Percentiles rank a stretch among this genome's conserved stretches.
Evolutionary conservation across 768 basidiomycete species (phyloP).

Genomic region (Tricholoma flavovirens): DNA sequence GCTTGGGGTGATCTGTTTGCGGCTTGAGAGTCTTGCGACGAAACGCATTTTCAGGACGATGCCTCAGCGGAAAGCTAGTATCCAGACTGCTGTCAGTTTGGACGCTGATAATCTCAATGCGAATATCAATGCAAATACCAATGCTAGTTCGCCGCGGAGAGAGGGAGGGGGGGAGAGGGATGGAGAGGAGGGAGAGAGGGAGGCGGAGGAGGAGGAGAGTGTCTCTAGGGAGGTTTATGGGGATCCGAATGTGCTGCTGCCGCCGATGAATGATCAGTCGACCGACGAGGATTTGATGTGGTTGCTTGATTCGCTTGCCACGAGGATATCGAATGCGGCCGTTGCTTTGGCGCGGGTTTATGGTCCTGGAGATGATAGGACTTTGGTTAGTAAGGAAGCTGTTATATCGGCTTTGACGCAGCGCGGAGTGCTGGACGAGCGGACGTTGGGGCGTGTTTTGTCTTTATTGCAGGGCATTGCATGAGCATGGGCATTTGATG

Average conservation of each 20-base stretch:
- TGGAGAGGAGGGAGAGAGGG: too few relatives aligned
- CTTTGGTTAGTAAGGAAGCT: conserved; percentile 20
- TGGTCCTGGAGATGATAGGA: conserved; percentile 8
- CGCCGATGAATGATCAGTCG: conserved; percentile 62
- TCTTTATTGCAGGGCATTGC: conserved; percentile 23
- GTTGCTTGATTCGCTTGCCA: conserved; percentile 70
- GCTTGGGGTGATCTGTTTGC: conserved; percentile 66
- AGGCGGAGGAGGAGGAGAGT: conserved; percentile 8
- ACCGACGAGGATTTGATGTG: conserved; percentile 67
- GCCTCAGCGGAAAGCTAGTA: conserved; percentile 41
- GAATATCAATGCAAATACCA: too few relatives aligned
- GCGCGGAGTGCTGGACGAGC: conserved; percentile 38
- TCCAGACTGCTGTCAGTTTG: conserved; percentile 24
- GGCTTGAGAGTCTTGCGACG: conserved; percentile 72
- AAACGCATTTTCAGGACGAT: conserved; percentile 50
- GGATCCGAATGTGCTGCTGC: conserved; percentile 60
- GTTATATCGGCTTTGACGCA: conserved; percentile 31
- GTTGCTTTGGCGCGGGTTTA: conserved; percentile 28
- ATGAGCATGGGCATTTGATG: too few relatives aligned
- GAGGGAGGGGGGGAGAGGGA: too few relatives aligned
- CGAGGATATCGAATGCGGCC: conserved; percentile 72
- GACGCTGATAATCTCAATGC: conserved; percentile 23
- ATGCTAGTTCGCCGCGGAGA: too few relatives aligned
- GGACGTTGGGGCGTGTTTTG: conserved; percentile 40
- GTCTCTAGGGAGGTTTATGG: conserved; percentile 41